These are phyloP conservation scores for Favolaschia claudopus DNA, from an alignment of 768 basidiomycete species.

Conservation along the genomic window DNA sequence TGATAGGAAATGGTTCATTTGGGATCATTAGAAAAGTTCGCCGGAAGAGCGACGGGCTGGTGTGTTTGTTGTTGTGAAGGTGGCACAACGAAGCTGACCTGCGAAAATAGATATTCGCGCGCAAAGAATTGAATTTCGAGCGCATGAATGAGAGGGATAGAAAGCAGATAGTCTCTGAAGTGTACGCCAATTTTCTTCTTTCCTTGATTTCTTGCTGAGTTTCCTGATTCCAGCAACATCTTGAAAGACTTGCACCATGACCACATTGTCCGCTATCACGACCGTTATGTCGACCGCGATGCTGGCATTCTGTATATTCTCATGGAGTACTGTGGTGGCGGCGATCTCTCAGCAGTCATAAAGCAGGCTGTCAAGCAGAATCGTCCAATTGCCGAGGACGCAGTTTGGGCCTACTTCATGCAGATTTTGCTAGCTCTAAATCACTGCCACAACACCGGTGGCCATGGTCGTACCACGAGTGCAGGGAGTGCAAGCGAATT, in stretches of 20 bases:
- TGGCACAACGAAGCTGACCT: conserved; percentile 1
- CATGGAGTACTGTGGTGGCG: conserved; percentile 99
- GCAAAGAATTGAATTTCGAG: conserved; percentile 97
- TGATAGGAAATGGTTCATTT: conserved; percentile 97
- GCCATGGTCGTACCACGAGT: conserved; percentile 57
- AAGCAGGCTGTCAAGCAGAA: conserved; percentile 75
- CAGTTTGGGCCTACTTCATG: conserved; percentile 95
- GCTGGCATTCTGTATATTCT: conserved; percentile 93
- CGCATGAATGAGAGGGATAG: conserved; percentile 95
- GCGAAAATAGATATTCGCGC: conserved; percentile 72
- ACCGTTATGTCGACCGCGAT: conserved; percentile 90
- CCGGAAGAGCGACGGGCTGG: conserved; percentile 82
- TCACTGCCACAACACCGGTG: conserved; percentile 89
- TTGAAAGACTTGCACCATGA: conserved; percentile 94
- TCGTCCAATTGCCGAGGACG: conserved; percentile 87
- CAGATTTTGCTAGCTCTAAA: conserved; percentile 90
- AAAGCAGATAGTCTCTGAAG: conserved; percentile 97
- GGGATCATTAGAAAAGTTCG: conserved; percentile 96
- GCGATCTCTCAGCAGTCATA: conserved; percentile 90
- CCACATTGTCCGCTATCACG: conserved; percentile 95
- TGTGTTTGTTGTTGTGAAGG: conserved; percentile 48
- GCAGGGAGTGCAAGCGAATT: conserved; percentile 38
- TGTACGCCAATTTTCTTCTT: conserved; percentile 62
- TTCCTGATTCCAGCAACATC: conserved; percentile 76
- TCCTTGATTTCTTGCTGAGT: conserved; percentile 5